phyloP scores from a whole-genome alignment of 176 grass and related monocot genomes.

The Phoenix dactylifera region DNA sequence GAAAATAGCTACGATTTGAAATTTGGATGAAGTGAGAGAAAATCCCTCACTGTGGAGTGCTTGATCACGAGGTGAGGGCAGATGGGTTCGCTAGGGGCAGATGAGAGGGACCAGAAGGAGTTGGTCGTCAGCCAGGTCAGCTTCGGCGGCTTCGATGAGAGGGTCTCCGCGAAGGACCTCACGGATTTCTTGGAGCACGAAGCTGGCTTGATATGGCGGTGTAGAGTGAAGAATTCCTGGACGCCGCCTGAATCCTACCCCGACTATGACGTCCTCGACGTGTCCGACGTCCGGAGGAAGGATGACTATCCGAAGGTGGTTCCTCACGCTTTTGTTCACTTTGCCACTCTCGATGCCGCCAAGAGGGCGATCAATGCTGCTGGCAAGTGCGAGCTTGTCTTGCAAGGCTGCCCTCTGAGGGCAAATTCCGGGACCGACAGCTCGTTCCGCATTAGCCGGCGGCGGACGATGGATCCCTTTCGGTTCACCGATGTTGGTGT shows the following conservation, averaged over 20 bases:
- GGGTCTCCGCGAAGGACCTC: slow-evolving; percentile 36
- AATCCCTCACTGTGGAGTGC: too few relatives aligned
- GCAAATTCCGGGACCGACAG: slow-evolving; percentile 32
- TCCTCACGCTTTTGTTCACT: slow-evolving; percentile 87
- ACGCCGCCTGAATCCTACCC: slow-evolving; percentile 57
- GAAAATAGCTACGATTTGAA: too few relatives aligned
- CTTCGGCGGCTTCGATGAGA: slow-evolving; percentile 53
- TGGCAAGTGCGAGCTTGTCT: slow-evolving; percentile 39
- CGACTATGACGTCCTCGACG: slow-evolving; percentile 20
- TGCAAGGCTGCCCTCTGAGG: slow-evolving; percentile 26
- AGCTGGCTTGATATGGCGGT: slow-evolving; percentile 72
- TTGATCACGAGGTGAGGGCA: too few relatives aligned
- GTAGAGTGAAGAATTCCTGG: slow-evolving; percentile 76
- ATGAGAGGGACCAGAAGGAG: slow-evolving; percentile 12
- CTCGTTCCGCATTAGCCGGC: slow-evolving; percentile 37
- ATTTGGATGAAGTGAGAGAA: too few relatives aligned
- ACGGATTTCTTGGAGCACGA: slow-evolving; percentile 48
- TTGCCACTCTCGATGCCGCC: slow-evolving; percentile 41
- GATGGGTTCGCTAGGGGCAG: too few relatives aligned
- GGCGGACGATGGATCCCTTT: slow-evolving; percentile 35
- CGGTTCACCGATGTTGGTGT: slow-evolving; percentile 50
- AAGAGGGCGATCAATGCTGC: slow-evolving; percentile 40
- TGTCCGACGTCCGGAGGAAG: slow-evolving; percentile 2
- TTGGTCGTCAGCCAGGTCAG: slow-evolving; percentile 55
- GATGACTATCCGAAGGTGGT: slow-evolving; percentile 42